Base-by-base conservation (phyloP, 1,284 basidiomycete genomes). In the Takashimella tepidaria region DNA sequence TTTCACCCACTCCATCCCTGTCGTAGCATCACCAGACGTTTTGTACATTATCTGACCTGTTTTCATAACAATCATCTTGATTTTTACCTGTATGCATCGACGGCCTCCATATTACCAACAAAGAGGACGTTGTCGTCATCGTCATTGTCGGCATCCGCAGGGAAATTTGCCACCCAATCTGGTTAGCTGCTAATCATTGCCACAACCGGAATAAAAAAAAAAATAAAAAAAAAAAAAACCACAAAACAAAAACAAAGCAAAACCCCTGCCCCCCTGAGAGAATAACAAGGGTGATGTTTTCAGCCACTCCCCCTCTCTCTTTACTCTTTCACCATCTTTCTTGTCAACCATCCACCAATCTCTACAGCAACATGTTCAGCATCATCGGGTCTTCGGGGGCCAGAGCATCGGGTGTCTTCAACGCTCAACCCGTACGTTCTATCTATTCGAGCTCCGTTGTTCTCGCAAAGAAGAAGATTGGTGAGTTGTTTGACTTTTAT, bases 401-500 rank as follows among this genome's bases (percentile, higher is more conserved):
- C 10, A 37, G 31, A 16, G 10, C 8, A 16, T 37, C 31, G 10
- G 31, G 31, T 37, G 31, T 37, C 45, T 24, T 46, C 12, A 46
- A 20, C 11, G 19, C 22, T 19, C 22, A 24, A 23, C 21, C 45
- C 13, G 45, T 46, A 20, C 31, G 31, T 8, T 37, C 10, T 37
- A 16, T 37, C 31, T 37, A 8, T 37, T 37, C 31, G 31, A 37
- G 31, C 31, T 37, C 31, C 10, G 31, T 37, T 8, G 31, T 55
- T 10, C 45, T 47, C 20, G 45, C 25, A 61, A 80, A 77, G 42
- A 77, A 76, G 54, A 75, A 76, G 44, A 75, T 88, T 40, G 75
- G 88, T 88, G 75, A 69, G 83, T 78, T 37, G 47, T 45, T 42
- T 19, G 21, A 25, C 21, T 37, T 45, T n/a, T n/a, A n/a, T n/a